Base-by-base conservation (phyloP, 106 monocot genomes). In the Triglochin maritima region DNA sequence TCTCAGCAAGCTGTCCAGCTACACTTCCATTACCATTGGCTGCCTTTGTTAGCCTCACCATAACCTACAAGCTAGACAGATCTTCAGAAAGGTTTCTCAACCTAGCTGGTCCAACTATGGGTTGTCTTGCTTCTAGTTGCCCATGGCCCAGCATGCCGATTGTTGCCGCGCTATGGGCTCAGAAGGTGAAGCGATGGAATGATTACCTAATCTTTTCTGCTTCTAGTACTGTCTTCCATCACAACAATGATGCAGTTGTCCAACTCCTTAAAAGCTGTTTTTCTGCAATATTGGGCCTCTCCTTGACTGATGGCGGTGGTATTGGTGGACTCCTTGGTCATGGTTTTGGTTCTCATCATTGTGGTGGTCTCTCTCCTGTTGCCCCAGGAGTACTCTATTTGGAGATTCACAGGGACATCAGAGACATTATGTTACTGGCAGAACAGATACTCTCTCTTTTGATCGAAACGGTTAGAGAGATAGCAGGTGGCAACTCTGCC, bases 91-190 rank as follows among this genome's bases (percentile, higher is more conserved):
- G 81, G 12, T 87, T 90, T 72, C 90, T 90, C 52, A 78, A 85
- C 70, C 77, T 95, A 16, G 95, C 90, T 42, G 95, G 95, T 11
- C 90, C 90, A 3, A 87, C 95, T 66, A 16, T 95, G 54, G 90
- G 87, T 75, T 85, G 70, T 66, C 85, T 90, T 46, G 90, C 90
- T 45, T 82, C 87, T 8, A 90, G 95, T 78, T 95, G 87, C 49
- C 90, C 95, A 7, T 95, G 95, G 95, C 95, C 95, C 6, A 87
- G 90, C 80, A 87, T 95, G 90, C 85, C 95, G 2, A 95, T 95
- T 56, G 90, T 95, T 50, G 83, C 87, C 7, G 87, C 95, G 11
- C 75, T 95, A 68, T 95, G 95, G 95, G 80, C 83, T 44, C 87
- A 95, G 55, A 95, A 95, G 67, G 95, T 95, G 66, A 90, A 83